A percentile compares a stretch with the other conserved stretches of the same genome.
Conservation (phyloP, 352 stramenopile species). For the Phytopythium litorale region DNA sequence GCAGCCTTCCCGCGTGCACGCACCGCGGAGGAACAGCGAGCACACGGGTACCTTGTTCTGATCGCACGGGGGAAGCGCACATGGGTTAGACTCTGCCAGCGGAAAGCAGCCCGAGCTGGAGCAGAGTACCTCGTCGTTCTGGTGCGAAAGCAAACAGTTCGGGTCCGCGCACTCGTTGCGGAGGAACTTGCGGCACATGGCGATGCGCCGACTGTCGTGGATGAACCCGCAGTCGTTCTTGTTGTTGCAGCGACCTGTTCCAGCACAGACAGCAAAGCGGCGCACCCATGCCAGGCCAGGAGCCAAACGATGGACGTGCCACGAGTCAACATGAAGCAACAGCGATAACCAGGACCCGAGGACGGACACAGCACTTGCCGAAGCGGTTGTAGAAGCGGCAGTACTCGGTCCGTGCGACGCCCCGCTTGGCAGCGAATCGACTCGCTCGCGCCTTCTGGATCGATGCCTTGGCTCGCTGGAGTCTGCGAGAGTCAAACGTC, state of each 20-base stretch:
- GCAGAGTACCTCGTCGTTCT: constrained; percentile 60
- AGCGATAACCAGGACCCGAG: not conserved
- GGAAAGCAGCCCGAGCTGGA: not conserved
- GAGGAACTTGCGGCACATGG: constrained; percentile 79
- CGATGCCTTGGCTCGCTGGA: constrained; percentile 43
- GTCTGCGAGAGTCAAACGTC: constrained; percentile 12
- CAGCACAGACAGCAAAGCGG: constrained; percentile 1
- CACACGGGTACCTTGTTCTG: constrained; percentile 86
- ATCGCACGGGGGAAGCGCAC: constrained; percentile 5
- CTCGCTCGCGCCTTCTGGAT: constrained; percentile 44
- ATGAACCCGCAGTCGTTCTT: constrained; percentile 78
- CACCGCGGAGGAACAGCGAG: constrained; percentile 68
- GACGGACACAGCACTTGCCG: constrained; percentile 34
- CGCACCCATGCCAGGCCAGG: not conserved
- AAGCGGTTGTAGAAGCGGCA: constrained; percentile 84
- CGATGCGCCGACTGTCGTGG: constrained; percentile 77
- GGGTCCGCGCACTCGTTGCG: constrained; percentile 56
- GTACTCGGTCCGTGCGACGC: constrained; percentile 56
- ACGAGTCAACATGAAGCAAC: not conserved
- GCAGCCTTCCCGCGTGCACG: constrained; percentile 69
- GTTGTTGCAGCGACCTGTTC: constrained; percentile 75
- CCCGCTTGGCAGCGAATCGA: constrained; percentile 25
- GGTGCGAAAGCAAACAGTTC: constrained; percentile 64
- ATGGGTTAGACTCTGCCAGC: constrained; percentile 1
- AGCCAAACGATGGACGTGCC: not conserved